Evolutionary conservation across 179 eudicot genomes (phyloP), one percentile per base, ranked within the genome.

Genomic region (Heliamphora pulchella): DNA sequence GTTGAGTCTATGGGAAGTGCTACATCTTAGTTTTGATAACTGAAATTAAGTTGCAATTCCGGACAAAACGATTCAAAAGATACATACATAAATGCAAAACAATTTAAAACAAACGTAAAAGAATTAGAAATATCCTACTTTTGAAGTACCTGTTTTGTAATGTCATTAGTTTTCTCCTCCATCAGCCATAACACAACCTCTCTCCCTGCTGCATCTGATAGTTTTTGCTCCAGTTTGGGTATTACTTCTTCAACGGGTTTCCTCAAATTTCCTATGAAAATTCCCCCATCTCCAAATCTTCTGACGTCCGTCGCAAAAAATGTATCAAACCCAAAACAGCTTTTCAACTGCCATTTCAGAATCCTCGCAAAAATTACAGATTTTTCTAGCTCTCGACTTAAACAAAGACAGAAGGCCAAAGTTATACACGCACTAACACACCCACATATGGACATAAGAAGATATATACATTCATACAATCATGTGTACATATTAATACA

Each of bases 251-350:
- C 90, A 78, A 95, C 84, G 0, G 98, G 97, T 79, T 80, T 89
- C 82, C 98, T 90, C 88, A 93, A 89, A 82, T 95, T 95, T 47
- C 98, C 98, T 67, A 93, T 84, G 74, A 95, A 95, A 61, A 95
- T 91, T 10, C 98, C 98, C 5, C 98, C 98, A 85, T 95, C 97
- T 10, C 98, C 98, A 85, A 95, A 93, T 87, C 98, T 91, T 78
- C 97, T 82, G 13, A 89, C 97, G 83, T 95, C 98, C 0, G 97
- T 95, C 1, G 98, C 92, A 68, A 95, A 95, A 71, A 95, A 95
- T n/a, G 97, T 91, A 80, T 90, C 93, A 62, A 93, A 95, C 43
- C 98, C 97, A 72, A 93, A 95, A 83, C 98, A 93, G 76, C 85
- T 83, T 88, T 64, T 95, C 81, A 95, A 89, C 98, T 95, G 91